phyloP scores from a whole-genome alignment of 805 yeast genomes.

The Ogataea chonburiensis region DNA sequence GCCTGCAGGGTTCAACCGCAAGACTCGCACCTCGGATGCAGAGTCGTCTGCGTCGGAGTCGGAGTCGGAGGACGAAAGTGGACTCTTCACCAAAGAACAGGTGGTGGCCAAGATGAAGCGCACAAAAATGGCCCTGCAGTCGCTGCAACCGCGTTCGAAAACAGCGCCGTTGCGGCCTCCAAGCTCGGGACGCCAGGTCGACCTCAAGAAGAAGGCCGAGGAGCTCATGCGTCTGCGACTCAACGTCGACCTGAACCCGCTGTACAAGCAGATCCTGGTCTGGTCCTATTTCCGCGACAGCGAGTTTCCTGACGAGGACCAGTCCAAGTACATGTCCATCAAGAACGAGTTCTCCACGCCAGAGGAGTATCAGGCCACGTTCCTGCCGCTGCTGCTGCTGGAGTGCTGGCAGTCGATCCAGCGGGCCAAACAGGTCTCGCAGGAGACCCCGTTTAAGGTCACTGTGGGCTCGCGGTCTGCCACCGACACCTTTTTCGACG shows the following conservation, averaged over 20 bases:
- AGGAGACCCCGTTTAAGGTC: slow-evolving; percentile 61
- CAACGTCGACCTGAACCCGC: slow-evolving; percentile 72
- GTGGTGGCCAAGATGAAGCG: slow-evolving; percentile 30
- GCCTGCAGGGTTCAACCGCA: slow-evolving; percentile 52
- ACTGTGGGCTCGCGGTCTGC: slow-evolving; percentile 77
- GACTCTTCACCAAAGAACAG: slow-evolving; percentile 42
- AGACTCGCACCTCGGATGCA: slow-evolving; percentile 16
- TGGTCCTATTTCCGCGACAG: slow-evolving; percentile 70
- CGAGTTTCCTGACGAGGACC: slow-evolving; percentile 54
- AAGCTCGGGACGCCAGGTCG: slow-evolving; percentile 34
- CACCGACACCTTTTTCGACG: slow-evolving; percentile 84
- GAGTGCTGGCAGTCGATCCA: slow-evolving; percentile 95
- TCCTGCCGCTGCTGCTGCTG: slow-evolving; percentile 77
- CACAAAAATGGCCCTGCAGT: slow-evolving; percentile 27
- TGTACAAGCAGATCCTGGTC: slow-evolving; percentile 63
- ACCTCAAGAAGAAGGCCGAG: slow-evolving; percentile 56
- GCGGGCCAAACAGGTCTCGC: slow-evolving; percentile 62
- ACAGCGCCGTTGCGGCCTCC: slow-evolving; percentile 10
- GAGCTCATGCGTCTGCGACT: slow-evolving; percentile 76
- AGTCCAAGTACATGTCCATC: slow-evolving; percentile 43
- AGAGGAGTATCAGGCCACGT: slow-evolving; percentile 63
- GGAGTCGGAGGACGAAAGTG: slow-evolving; percentile 37
- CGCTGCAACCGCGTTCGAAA: slow-evolving; percentile 26
- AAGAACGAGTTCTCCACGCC: slow-evolving; percentile 55
- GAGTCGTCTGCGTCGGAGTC: slow-evolving; percentile 24